A percentile compares a stretch with the other conserved stretches of the same genome.
Conservation (phyloP, 352 stramenopile genomes). For the Globisporangium nagaii region DNA sequence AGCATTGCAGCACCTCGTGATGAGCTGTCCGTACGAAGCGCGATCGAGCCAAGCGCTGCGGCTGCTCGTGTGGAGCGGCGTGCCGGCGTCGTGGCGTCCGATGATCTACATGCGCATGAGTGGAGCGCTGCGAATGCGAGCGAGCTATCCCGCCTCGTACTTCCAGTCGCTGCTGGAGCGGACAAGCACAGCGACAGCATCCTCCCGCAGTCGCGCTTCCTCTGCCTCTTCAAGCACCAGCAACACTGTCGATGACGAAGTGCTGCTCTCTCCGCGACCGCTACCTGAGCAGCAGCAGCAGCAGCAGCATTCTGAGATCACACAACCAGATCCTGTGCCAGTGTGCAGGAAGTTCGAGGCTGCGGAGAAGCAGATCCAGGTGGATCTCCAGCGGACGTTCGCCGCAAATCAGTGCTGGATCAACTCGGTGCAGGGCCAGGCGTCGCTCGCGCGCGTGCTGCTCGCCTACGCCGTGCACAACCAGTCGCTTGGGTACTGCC, state of each 20-base stretch:
- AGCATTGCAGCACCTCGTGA: neutral
- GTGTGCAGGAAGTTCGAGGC: slow-evolving; percentile 21
- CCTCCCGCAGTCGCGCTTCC: neutral
- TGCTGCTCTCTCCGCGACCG: too few species aligned
- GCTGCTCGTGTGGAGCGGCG: slow-evolving; percentile 42
- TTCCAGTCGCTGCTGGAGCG: slow-evolving; percentile 22
- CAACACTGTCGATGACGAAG: neutral
- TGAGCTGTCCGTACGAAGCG: slow-evolving; percentile 6
- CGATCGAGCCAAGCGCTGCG: slow-evolving; percentile 9
- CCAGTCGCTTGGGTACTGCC: slow-evolving; percentile 76
- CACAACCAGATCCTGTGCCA: neutral
- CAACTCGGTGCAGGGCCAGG: slow-evolving; percentile 34
- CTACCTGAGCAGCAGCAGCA: slow-evolving; percentile 2
- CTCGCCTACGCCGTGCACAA: slow-evolving; percentile 80
- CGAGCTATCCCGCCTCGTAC: slow-evolving; percentile 20
- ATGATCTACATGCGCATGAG: slow-evolving; percentile 45
- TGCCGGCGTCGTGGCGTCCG: slow-evolving; percentile 34
- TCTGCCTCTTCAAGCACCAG: too few species aligned
- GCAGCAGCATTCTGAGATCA: neutral
- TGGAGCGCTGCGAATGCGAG: slow-evolving; percentile 19
- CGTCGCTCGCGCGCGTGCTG: slow-evolving; percentile 58
- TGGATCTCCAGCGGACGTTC: slow-evolving; percentile 69
- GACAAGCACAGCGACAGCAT: neutral
- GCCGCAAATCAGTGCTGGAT: slow-evolving; percentile 63
- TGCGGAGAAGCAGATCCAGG: slow-evolving; percentile 46